These are phyloP conservation scores for Funneliformis caledonium DNA, from an alignment of 371 early-diverging fungal species.

Conservation along the genomic window DNA sequence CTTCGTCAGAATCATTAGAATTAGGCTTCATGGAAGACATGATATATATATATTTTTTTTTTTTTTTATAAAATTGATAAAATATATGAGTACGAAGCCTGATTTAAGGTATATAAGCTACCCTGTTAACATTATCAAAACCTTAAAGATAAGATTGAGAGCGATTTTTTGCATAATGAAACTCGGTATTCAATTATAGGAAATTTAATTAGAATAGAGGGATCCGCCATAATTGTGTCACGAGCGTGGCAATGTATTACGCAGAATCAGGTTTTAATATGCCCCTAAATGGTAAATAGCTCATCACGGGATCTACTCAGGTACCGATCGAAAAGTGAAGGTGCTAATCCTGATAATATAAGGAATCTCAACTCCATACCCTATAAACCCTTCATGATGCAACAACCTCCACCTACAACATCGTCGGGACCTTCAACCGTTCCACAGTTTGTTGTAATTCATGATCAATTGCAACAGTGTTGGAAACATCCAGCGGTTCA, in stretches of 20 bases:
- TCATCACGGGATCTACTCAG: too few relatives aligned
- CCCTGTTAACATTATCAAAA: not conserved
- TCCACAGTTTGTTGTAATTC: slow-evolving; percentile 60
- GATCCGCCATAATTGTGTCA: too few relatives aligned
- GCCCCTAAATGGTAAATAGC: too few relatives aligned
- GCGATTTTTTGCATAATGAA: not conserved
- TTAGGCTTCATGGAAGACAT: not conserved
- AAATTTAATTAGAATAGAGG: too few relatives aligned
- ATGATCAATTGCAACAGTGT: slow-evolving; percentile 53
- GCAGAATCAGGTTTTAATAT: too few relatives aligned
- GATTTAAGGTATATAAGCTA: not conserved
- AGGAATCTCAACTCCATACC: not conserved
- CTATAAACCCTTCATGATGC: not conserved
- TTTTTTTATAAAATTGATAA: not conserved
- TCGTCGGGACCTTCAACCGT: slow-evolving; percentile 10
- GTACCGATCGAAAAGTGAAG: not conserved
- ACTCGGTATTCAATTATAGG: too few relatives aligned
- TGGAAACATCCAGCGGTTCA: slow-evolving; percentile 60
- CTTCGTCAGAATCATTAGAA: not conserved
- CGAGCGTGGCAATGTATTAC: too few relatives aligned
- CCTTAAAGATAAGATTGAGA: not conserved
- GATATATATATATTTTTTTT: not conserved
- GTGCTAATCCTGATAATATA: too few relatives aligned
- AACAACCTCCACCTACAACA: not conserved
- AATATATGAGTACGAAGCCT: not conserved